phyloP scores from a whole-genome alignment of 768 basidiomycete species.

The Podaxis mareebaensis region DNA sequence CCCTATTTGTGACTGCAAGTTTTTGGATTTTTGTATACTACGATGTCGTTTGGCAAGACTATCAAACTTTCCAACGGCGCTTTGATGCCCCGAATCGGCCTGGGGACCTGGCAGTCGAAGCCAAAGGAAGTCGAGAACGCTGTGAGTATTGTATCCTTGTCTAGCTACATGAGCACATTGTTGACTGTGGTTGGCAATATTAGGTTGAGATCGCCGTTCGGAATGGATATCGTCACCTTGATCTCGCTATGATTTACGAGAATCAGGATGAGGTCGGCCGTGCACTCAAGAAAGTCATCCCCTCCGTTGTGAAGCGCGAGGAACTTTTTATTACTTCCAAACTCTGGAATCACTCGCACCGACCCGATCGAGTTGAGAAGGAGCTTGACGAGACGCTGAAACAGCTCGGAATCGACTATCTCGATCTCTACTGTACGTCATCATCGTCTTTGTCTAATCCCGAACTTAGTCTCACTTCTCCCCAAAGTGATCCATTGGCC shows the following conservation, averaged over 20 bases:
- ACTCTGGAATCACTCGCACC: slow-evolving; percentile 79
- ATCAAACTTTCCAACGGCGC: slow-evolving; percentile 46
- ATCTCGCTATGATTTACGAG: slow-evolving; percentile 76
- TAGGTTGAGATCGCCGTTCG: slow-evolving; percentile 77
- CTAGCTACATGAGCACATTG: slow-evolving; percentile 5
- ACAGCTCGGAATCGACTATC: slow-evolving; percentile 72
- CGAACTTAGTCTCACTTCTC: background rate
- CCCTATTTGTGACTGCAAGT: background rate
- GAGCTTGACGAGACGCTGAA: slow-evolving; percentile 75
- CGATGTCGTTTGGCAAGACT: slow-evolving; percentile 44
- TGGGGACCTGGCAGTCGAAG: slow-evolving; percentile 81
- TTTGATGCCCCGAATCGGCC: slow-evolving; percentile 72
- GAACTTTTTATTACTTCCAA: slow-evolving; percentile 83
- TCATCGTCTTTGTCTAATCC: background rate
- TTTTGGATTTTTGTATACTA: background rate
- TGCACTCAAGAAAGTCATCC: slow-evolving; percentile 76
- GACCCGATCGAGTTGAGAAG: slow-evolving; percentile 64
- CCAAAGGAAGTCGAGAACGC: slow-evolving; percentile 75
- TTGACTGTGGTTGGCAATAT: background rate
- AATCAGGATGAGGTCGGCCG: slow-evolving; percentile 80
- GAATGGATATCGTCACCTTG: slow-evolving; percentile 82
- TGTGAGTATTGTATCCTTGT: slow-evolving; percentile 35
- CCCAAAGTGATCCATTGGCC: slow-evolving; percentile 78
- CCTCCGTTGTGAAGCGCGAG: slow-evolving; percentile 74
- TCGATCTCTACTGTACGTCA: slow-evolving; percentile 76